Percentiles rank a stretch among this genome's conserved stretches.
Conservation (phyloP, 257 asterid genomes). For the Scutellaria baicalensis region DNA sequence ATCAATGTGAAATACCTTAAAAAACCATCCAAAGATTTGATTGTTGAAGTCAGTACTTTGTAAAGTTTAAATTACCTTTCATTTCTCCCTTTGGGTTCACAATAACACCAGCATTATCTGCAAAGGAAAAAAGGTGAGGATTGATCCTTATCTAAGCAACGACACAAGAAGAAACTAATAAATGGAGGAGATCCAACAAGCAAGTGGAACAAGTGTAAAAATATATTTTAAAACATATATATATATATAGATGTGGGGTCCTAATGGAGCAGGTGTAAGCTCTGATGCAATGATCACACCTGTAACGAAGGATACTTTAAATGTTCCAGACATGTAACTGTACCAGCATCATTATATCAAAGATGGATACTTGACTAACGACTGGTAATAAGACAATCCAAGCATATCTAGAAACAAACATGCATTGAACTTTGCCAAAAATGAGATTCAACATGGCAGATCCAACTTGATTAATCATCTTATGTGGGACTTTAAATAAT, state of each 20-base stretch:
- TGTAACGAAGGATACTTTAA: constrained; percentile 54
- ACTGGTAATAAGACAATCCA: not conserved
- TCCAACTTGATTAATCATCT: no score
- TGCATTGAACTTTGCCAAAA: not conserved
- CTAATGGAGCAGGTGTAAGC: constrained; percentile 71
- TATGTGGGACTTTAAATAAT: no score
- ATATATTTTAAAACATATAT: no score
- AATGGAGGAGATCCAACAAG: not conserved
- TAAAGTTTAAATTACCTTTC: constrained; percentile 29
- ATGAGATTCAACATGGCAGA: no score
- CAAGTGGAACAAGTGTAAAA: not conserved
- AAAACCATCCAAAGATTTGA: no score
- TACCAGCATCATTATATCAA: constrained; percentile 21
- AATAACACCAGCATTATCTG: constrained; percentile 57
- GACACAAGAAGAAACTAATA: not conserved
- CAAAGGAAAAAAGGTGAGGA: not conserved
- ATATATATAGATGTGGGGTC: not conserved
- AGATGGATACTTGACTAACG: not conserved
- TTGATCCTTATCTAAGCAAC: not conserved
- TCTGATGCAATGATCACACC: constrained; percentile 24
- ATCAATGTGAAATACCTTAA: not conserved
- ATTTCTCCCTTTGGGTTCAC: constrained; percentile 58
- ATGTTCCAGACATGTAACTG: constrained; percentile 63
- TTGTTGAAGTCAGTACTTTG: not conserved
- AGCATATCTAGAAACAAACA: not conserved